phyloP scores from a whole-genome alignment of 2,329 filamentous ascomycete genomes.

The Pochonia chlamydosporia region DNA sequence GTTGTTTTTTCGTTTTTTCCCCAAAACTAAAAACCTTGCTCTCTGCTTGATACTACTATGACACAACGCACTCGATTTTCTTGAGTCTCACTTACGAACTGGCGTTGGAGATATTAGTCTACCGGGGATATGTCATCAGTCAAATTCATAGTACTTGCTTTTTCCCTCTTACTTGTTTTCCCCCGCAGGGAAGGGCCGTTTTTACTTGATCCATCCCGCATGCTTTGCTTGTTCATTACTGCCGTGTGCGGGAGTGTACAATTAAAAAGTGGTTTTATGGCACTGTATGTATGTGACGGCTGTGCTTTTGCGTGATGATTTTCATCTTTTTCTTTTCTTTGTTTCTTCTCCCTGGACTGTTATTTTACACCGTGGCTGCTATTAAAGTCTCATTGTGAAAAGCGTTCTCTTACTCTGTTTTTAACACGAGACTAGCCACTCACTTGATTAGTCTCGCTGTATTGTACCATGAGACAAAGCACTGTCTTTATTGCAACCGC shows the following conservation, averaged over 20 bases:
- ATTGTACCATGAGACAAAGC: too few species aligned
- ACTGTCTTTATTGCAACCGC: too few species aligned
- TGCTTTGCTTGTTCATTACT: slow-evolving; percentile 3
- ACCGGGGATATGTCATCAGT: slow-evolving; percentile 31
- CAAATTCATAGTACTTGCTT: slow-evolving; percentile 26
- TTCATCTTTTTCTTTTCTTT: slow-evolving; percentile 17
- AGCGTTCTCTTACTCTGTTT: too few species aligned
- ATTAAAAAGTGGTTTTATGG: slow-evolving; percentile 11
- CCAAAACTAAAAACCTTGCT: slow-evolving; percentile 20
- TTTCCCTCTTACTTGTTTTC: slow-evolving; percentile 15
- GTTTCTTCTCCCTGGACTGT: slow-evolving; percentile 13
- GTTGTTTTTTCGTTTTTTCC: slow-evolving; percentile 7
- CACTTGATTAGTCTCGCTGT: too few species aligned
- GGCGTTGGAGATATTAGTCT: slow-evolving; percentile 35
- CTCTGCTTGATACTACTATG: slow-evolving; percentile 22
- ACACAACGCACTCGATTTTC: slow-evolving; percentile 23
- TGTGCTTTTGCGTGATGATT: too few species aligned
- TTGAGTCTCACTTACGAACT: slow-evolving; percentile 30
- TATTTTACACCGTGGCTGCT: too few species aligned
- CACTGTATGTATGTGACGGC: too few species aligned
- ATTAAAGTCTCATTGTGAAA: too few species aligned
- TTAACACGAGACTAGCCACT: too few species aligned
- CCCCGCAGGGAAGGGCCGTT: too few species aligned
- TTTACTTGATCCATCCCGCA: not conserved
- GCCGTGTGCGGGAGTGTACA: slow-evolving; percentile 3